Evolutionary conservation across 2,329 filamentous ascomycete species (phyloP).

Genomic region (Diaporthe vaccinii): DNA sequence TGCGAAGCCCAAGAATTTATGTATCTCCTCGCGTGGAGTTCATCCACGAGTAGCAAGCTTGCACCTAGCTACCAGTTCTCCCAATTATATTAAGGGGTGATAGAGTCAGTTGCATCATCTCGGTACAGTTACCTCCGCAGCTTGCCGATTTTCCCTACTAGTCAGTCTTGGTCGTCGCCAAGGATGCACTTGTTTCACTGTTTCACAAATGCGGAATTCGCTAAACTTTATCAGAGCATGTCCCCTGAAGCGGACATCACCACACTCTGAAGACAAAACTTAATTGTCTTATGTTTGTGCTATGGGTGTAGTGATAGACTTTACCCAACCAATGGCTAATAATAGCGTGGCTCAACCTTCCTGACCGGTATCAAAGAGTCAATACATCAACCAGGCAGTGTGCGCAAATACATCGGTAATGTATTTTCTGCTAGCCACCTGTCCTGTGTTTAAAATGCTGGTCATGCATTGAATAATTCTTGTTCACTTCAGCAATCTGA

Average conservation of each 20-base stretch:
- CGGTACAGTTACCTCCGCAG: slow-evolving; percentile 27
- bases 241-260: slow-evolving; percentile 16
- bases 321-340: not conserved
- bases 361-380: not conserved
- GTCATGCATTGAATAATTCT: not conserved
- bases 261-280: not conserved
- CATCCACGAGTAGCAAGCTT: not conserved
- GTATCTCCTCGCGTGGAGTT: not conserved
- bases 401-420: no score
- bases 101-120: slow-evolving; percentile 28
- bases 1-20: not conserved
- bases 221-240: slow-evolving; percentile 18
- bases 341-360: not conserved
- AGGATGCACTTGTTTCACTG: slow-evolving; percentile 21
- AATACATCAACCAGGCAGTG: not conserved
- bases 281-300: not conserved
- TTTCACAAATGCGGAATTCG: slow-evolving; percentile 24
- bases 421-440: not conserved
- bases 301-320: not conserved
- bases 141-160: slow-evolving; percentile 11
- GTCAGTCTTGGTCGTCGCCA: slow-evolving; percentile 27
- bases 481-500: not conserved
- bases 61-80: not conserved
- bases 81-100: slow-evolving; percentile 21
- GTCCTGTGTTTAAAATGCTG: not conserved